phyloP scores from a whole-genome alignment of 257 asterid genomes.

The Primulina eburnea region DNA sequence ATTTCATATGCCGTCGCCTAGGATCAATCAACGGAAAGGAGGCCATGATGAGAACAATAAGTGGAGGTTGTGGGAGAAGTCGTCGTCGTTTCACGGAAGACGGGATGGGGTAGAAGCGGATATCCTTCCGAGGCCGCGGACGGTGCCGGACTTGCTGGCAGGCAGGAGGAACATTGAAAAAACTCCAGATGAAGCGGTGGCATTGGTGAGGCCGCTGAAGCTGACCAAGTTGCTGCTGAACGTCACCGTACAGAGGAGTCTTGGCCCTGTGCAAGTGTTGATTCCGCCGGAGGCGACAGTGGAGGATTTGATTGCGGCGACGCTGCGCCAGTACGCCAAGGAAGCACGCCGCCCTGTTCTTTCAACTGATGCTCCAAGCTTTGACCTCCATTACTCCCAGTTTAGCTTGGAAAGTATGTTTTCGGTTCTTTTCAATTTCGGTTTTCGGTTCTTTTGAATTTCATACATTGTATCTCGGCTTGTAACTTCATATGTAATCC shows the following conservation, averaged over 20 bases:
- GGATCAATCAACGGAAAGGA: constrained; percentile 42
- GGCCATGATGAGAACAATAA: constrained; percentile 51
- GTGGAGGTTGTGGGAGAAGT: constrained; percentile 53
- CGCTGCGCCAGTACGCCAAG: constrained; percentile 60
- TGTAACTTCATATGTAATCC: too few relatives aligned
- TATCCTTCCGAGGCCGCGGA: constrained; percentile 56
- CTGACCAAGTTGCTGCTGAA: constrained; percentile 67
- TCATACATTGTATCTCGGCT: background rate
- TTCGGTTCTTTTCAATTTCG: background rate
- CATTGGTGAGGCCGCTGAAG: constrained; percentile 33
- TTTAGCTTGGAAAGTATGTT: constrained; percentile 80
- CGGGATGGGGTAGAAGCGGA: constrained; percentile 23
- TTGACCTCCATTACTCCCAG: constrained; percentile 87
- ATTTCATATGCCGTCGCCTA: constrained; percentile 65
- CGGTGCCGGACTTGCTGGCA: constrained; percentile 61
- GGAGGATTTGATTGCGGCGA: constrained; percentile 63
- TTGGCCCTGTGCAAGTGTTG: constrained; percentile 73
- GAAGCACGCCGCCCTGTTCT: constrained; percentile 64
- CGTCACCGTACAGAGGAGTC: constrained; percentile 78
- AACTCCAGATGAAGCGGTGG: constrained; percentile 30
- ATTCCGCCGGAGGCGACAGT: constrained; percentile 71
- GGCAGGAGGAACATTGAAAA: constrained; percentile 16
- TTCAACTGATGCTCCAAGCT: constrained; percentile 37
- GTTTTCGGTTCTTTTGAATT: background rate
- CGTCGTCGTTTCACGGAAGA: constrained; percentile 54